Evolutionary conservation across 2,329 filamentous ascomycete genomes (phyloP).

Genomic region (Chrysoporthe puriensis): DNA sequence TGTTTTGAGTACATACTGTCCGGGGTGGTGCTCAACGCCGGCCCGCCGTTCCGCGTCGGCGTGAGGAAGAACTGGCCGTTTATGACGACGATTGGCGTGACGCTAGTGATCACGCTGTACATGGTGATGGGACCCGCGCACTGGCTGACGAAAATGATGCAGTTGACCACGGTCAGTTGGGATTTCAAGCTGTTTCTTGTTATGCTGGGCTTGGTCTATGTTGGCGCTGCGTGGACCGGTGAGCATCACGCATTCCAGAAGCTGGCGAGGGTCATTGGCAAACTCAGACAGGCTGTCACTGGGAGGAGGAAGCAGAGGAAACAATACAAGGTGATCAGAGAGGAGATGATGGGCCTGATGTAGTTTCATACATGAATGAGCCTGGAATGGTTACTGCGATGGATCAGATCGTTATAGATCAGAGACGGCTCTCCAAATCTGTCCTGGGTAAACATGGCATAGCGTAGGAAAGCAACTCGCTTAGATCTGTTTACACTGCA

Average conservation of each 20-base stretch:
- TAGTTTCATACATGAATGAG: neutral
- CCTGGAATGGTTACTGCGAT: neutral
- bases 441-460: neutral
- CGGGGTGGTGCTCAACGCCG: conserved; percentile 88
- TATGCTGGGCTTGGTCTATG: conserved; percentile 68
- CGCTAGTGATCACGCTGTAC: conserved; percentile 71
- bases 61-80: conserved; percentile 86
- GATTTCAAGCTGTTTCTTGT: conserved; percentile 77
- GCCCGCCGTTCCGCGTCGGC: conserved; percentile 82
- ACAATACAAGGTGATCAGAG: conserved; percentile 80
- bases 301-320: conserved; percentile 76
- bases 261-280: conserved; percentile 70
- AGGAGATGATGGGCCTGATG: conserved; percentile 59
- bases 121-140: conserved; percentile 77
- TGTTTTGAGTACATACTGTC: conserved; percentile 96
- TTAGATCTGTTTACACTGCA: neutral
- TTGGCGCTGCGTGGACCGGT: conserved; percentile 69
- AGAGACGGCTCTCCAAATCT: neutral
- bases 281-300: conserved; percentile 59
- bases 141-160: conserved; percentile 76
- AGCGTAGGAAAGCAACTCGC: neutral
- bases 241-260: conserved; percentile 73
- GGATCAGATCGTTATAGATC: neutral
- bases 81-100: conserved; percentile 71
- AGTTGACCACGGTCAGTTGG: conserved; percentile 76